These are phyloP conservation scores for Jimgerdemannia lactiflua DNA, from an alignment of 192 early-diverging fungal genomes.

Conservation along the genomic window DNA sequence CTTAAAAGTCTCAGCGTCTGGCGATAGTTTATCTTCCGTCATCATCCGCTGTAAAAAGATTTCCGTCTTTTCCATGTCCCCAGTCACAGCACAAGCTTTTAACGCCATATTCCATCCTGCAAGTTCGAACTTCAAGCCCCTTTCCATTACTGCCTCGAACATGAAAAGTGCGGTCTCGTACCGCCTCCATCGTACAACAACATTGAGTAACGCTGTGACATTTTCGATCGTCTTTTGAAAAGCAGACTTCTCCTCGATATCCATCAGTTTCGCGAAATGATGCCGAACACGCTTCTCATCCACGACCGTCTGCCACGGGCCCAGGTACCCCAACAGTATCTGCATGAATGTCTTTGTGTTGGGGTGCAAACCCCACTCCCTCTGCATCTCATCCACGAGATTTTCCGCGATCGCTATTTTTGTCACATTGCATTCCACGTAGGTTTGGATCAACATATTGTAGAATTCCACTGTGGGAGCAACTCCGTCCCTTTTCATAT, in stretches of 20 bases:
- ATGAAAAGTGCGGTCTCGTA: neutral
- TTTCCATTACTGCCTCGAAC: neutral
- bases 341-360: neutral
- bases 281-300: neutral
- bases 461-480: neutral
- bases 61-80: neutral
- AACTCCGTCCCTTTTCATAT: neutral
- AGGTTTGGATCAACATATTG: neutral
- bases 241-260: neutral
- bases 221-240: neutral
- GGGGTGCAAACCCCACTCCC: neutral
- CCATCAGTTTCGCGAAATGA: neutral
- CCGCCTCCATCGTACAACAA: neutral
- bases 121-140: neutral
- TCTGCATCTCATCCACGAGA: neutral
- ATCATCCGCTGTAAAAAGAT: neutral
- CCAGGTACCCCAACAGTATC: neutral
- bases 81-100: neutral
- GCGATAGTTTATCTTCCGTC: neutral
- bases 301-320: neutral
- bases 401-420: neutral
- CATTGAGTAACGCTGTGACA: neutral
- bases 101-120: neutral
- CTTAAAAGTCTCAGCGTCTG: neutral
- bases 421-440: neutral